Percentiles rank a stretch among this genome's conserved stretches.
Conservation (phyloP, 129 eudicot genomes). For the Helichrysum umbraculigerum region DNA sequence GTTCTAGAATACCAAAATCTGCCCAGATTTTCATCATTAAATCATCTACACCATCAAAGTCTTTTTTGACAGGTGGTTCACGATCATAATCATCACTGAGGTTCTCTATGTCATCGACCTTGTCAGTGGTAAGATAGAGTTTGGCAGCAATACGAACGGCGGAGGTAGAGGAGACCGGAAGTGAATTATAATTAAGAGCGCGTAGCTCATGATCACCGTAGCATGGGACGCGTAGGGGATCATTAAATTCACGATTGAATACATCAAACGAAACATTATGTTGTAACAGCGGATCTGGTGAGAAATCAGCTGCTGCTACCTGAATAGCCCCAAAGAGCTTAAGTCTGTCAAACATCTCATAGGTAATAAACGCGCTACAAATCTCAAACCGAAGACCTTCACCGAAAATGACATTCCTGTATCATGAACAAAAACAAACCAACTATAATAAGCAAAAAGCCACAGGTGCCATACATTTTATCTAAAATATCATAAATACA, state of each 20-base stretch:
- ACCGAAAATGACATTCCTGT: not conserved
- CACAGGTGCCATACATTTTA: not conserved
- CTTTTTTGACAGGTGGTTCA: not conserved
- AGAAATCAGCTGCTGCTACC: not conserved
- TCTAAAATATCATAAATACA: too few relatives aligned
- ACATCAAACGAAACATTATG: not conserved
- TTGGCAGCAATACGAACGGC: not conserved
- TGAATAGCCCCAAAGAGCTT: not conserved
- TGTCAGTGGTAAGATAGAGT: not conserved
- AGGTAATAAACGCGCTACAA: not conserved
- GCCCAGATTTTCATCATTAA: not conserved
- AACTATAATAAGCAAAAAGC: not conserved
- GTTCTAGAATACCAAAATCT: not conserved
- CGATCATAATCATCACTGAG: not conserved
- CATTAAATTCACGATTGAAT: not conserved
- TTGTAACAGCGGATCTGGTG: constrained; percentile 3
- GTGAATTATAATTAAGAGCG: not conserved
- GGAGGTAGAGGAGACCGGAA: not conserved
- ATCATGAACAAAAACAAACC: not conserved
- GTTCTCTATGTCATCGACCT: not conserved
- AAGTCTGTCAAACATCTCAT: not conserved
- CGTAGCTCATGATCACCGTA: not conserved
- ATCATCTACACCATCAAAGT: not conserved
- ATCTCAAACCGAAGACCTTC: not conserved
- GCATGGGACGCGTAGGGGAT: not conserved